Percentiles rank a stretch among this genome's conserved stretches.
Conservation (phyloP, 2,329 filamentous ascomycete genomes). For the Aspergillus viridinutans region DNA sequence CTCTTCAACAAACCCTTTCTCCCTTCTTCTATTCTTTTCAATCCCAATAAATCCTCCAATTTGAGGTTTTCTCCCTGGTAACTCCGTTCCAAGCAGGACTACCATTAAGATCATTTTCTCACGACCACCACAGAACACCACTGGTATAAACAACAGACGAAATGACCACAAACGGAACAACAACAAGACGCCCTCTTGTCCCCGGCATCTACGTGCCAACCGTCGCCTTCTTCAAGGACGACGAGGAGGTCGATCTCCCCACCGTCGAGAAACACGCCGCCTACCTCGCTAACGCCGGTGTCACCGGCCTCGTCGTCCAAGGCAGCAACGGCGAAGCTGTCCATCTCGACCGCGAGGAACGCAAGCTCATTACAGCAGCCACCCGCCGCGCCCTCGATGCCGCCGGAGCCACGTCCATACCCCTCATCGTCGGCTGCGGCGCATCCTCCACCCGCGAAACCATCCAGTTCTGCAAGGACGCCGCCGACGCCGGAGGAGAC, state of each 20-base stretch:
- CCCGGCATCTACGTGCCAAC: slow-evolving; percentile 68
- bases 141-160: background rate
- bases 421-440: slow-evolving; percentile 72
- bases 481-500: slow-evolving; percentile 65
- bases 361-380: slow-evolving; percentile 62
- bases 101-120: background rate
- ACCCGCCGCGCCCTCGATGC: slow-evolving; percentile 67
- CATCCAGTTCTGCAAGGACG: slow-evolving; percentile 65
- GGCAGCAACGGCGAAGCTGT: slow-evolving; percentile 82
- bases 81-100: background rate
- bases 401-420: slow-evolving; percentile 61
- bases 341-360: slow-evolving; percentile 68
- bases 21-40: background rate
- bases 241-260: slow-evolving; percentile 62
- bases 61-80: background rate
- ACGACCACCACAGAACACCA: background rate
- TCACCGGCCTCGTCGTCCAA: slow-evolving; percentile 70
- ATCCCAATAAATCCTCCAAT: background rate
- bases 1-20: background rate
- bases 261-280: slow-evolving; percentile 59
- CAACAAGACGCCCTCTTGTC: slow-evolving; percentile 25
- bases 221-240: slow-evolving; percentile 65
- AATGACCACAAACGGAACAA: slow-evolving; percentile 22
- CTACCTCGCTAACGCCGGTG: slow-evolving; percentile 66
- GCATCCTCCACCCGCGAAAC: slow-evolving; percentile 70